phyloP scores from a whole-genome alignment of 371 early-diverging fungal genomes.

The Sporodiniella umbellata region DNA sequence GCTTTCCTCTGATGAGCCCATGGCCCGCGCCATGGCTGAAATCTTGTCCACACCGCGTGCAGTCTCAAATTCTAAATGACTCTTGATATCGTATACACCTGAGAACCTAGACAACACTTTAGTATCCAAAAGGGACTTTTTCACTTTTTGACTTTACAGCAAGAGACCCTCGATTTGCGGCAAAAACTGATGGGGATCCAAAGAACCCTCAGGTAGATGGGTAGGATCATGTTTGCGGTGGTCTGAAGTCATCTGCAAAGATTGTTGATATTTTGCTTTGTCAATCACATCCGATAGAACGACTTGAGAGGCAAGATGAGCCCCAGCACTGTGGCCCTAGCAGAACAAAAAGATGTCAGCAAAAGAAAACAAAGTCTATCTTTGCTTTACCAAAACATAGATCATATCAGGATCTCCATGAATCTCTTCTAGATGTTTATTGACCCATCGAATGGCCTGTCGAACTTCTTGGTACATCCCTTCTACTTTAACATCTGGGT shows the following conservation, averaged over 20 bases:
- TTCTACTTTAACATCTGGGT: slow-evolving; percentile 54
- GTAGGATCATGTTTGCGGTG: slow-evolving; percentile 22
- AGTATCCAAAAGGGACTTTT: too few relatives aligned
- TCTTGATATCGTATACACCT: slow-evolving; percentile 67
- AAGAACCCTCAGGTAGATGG: slow-evolving; percentile 1
- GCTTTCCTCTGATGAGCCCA: slow-evolving; percentile 45
- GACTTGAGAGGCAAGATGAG: slow-evolving; percentile 42
- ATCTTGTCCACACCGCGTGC: slow-evolving; percentile 68
- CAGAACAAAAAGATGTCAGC: background rate
- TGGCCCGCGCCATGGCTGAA: slow-evolving; percentile 69
- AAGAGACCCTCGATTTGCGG: slow-evolving; percentile 56
- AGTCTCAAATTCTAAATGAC: slow-evolving; percentile 62
- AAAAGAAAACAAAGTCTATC: background rate
- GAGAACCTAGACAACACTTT: slow-evolving; percentile 21
- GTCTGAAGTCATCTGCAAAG: background rate
- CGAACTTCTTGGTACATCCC: slow-evolving; percentile 67
- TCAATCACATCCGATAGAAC: slow-evolving; percentile 36
- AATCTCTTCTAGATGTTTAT: slow-evolving; percentile 39
- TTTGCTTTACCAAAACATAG: slow-evolving; percentile 50
- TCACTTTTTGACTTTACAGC: slow-evolving; percentile 39
- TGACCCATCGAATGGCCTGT: slow-evolving; percentile 60
- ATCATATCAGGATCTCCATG: slow-evolving; percentile 54
- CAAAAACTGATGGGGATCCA: slow-evolving; percentile 25
- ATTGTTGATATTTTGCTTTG: slow-evolving; percentile 23
- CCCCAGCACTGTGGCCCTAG: slow-evolving; percentile 59